These are phyloP conservation scores for Ganoderma resinaceum DNA, from an alignment of 1,284 basidiomycete species.

Conservation along the genomic window DNA sequence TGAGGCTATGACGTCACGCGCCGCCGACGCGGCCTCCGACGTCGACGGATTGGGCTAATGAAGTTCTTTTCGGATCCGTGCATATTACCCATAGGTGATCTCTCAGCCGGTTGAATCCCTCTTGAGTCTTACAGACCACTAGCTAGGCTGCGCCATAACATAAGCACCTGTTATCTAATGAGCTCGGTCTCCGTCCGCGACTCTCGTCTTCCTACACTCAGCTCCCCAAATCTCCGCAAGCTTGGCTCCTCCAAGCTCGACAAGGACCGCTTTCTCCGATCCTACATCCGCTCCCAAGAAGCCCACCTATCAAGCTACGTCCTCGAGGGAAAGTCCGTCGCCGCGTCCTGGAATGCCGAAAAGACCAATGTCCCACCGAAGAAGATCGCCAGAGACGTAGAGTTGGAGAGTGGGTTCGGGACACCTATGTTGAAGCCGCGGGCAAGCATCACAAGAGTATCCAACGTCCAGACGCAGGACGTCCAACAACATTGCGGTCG, in stretches of 20 bases:
- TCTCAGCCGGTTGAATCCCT: neutral
- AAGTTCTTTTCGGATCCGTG: neutral
- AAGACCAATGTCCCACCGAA: constrained; percentile 4
- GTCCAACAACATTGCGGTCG: neutral
- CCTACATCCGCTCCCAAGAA: constrained; percentile 59
- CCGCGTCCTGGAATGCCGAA: constrained; percentile 39
- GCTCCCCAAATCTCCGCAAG: constrained; percentile 26
- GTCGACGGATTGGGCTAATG: constrained; percentile 10
- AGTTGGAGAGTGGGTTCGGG: constrained; percentile 51
- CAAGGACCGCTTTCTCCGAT: constrained; percentile 49
- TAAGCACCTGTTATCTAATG: neutral
- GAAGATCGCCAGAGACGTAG: constrained; percentile 6
- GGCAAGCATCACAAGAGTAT: constrained; percentile 4
- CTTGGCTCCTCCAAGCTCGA: constrained; percentile 42
- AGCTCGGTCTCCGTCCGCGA: neutral
- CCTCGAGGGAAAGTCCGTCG: constrained; percentile 46
- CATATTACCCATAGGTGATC: neutral
- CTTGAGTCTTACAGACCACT: too few species aligned
- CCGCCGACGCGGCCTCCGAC: neutral
- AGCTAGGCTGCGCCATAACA: neutral
- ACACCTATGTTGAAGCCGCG: constrained; percentile 68
- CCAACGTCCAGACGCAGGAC: neutral
- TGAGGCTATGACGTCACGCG: constrained; percentile 22
- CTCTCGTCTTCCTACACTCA: constrained; percentile 17
- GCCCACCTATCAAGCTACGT: constrained; percentile 52